Base-by-base conservation (phyloP, 768 basidiomycete genomes). In the Phanerodontia chrysosporium region DNA sequence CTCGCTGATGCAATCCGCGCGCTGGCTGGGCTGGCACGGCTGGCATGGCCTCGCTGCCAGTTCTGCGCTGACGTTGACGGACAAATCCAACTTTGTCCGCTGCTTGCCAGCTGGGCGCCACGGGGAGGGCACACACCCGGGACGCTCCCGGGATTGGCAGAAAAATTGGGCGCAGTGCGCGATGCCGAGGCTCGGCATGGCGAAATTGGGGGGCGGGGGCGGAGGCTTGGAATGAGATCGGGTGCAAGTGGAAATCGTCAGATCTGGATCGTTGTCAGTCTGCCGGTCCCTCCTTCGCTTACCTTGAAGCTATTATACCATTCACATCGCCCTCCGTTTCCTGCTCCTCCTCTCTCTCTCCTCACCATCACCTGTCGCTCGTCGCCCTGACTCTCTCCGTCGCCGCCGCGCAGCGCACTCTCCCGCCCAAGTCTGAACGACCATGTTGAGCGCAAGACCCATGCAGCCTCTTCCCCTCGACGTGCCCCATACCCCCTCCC, bases 371-470 rank as follows among this genome's bases (percentile, higher is more conserved):
- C 22, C 60, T 52, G 49, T 45, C 36, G 54, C 55, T 49, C 51
- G 44, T 39, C 57, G 52, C 32, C n/a, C 49, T 45, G 55, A 60
- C 46, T 59, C 61, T 42, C 57, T 60, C 66, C 51, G n/a, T 58
- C 58, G 39, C 45, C 58, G 18, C n/a, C 57, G 51, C 9, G 27
- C 45, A 9, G 13, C 53, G 44, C 25, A 7, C 14, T 45, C 16
- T 32, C 55, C 18, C 45, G 39, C 22, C 58, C n/a, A n/a, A n/a
- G n/a, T n/a, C n/a, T n/a, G n/a, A 3, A 16, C 60, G 42, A 64
- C 53, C 46, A 78, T 75, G 76, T 71, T 78, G 59, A 73, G 73
- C 39, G 67, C 75, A 14, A 70, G 59, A 60, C 76, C 75, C 39
- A 77, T 75, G 72, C 70, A 69, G 28, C 70, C 64, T 39, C 60